Evolutionary conservation across 2,329 filamentous ascomycete genomes (phyloP), one percentile per base, ranked within the genome.

Genomic region (Paecilomyces niveus): DNA sequence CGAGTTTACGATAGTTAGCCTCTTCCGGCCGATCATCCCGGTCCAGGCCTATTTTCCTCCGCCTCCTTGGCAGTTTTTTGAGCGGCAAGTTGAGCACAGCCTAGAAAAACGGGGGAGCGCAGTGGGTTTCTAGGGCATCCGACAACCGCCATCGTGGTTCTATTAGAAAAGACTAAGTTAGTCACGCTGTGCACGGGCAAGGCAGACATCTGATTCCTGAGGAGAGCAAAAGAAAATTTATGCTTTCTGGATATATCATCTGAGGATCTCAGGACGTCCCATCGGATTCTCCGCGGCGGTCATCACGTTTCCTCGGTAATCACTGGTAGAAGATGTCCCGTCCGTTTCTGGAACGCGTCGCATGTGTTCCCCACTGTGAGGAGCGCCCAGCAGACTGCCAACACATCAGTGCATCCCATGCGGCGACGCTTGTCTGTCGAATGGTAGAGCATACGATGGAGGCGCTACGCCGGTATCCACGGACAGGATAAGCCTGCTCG

Each of bases 331-430:
- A 58, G 55, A 57, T 65, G 64, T 66, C 66, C 69, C 69, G 69
- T 61, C 72, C 70, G 64, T 68, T 73, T 72, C 68, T 65, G 69
- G 70, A 68, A 65, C 68, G 66, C 65, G 75, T 71, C 72, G 74
- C 78, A 79, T 79, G 77, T 74, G 70, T 76, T 76, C 74, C 79
- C 76, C 74, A 72, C 73, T 74, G 49, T 57, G 69, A 72, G 79
- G 80, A 82, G 81, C 80, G 78, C 81, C 78, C 79, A 82, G 78
- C 77, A 83, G 54, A 84, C 75, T 89, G 86, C 85, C 87, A 89
- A 84, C 86, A 86, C 87, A 89, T 88, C 86, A 85, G 75, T 88
- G 85, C 87, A 87, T 89, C 81, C 81, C 78, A 71, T 70, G 68
- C 39, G 39, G 39, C 39, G 39, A 45, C 39, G 39, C 39, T 45